phyloP scores from a whole-genome alignment of 352 stramenopile genomes.

The Pythium sukuiense region DNA sequence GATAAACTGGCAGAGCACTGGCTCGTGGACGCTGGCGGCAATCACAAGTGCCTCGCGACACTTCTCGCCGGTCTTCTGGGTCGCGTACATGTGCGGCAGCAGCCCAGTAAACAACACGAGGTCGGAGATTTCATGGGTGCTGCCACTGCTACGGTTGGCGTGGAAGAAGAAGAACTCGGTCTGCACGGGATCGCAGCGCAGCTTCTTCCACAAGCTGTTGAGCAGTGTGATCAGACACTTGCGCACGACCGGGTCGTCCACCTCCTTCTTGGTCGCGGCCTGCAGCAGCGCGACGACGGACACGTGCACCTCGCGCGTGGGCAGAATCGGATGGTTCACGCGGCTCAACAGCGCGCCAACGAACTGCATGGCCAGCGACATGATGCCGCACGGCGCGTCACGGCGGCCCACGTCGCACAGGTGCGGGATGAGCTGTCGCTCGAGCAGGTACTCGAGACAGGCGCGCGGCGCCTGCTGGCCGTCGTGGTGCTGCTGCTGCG shows the following conservation, averaged over 20 bases:
- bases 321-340: conserved; percentile 82
- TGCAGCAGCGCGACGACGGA: conserved; percentile 82
- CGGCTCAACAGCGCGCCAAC: conserved; percentile 74
- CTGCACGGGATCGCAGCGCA: conserved; percentile 80
- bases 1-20: conserved; percentile 79
- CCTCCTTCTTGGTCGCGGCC: conserved; percentile 71
- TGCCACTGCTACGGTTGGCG: conserved; percentile 40
- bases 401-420: conserved; percentile 70
- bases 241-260: conserved; percentile 80
- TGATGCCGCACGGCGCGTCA: conserved; percentile 79
- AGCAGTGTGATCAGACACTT: conserved; percentile 84
- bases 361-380: conserved; percentile 85
- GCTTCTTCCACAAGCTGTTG: conserved; percentile 86
- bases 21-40: conserved; percentile 71
- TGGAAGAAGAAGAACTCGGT: conserved; percentile 88
- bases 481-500: conserved; percentile 30
- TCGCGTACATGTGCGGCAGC: conserved; percentile 84
- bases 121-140: conserved; percentile 53
- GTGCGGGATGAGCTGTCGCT: conserved; percentile 81
- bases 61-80: conserved; percentile 78
- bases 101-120: conserved; percentile 83
- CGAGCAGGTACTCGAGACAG: conserved; percentile 82
- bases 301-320: conserved; percentile 78
- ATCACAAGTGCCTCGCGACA: conserved; percentile 84
- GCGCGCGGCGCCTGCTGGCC: conserved; percentile 38